A percentile compares a stretch with the other conserved stretches of the same genome.
Conservation (phyloP, 1,284 basidiomycete species). For the Phylloboletellus chloephorus region DNA sequence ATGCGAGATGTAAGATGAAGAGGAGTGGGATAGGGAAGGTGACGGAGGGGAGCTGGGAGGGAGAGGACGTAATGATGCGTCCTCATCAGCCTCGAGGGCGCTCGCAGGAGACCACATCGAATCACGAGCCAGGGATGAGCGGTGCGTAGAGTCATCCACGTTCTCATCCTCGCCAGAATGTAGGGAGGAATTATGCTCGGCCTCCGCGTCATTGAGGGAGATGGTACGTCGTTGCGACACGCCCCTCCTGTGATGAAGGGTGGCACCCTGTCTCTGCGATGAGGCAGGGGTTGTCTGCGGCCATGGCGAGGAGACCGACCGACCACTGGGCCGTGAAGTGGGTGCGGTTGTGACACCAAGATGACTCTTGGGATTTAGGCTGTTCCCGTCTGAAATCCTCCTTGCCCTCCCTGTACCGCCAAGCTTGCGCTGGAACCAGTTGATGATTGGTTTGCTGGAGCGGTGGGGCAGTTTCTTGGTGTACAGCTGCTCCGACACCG, state of each 20-base stretch:
- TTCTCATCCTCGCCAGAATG: constrained; percentile 42
- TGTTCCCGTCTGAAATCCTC: constrained; percentile 35
- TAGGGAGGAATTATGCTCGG: constrained; percentile 29
- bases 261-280: constrained; percentile 26
- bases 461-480: constrained; percentile 55
- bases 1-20: constrained; percentile 74
- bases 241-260: constrained; percentile 26
- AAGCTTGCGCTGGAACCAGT: constrained; percentile 88
- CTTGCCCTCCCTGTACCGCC: constrained; percentile 57
- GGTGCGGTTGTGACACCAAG: constrained; percentile 13
- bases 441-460: constrained; percentile 81
- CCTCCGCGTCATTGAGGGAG: constrained; percentile 54
- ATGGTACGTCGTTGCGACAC: constrained; percentile 50
- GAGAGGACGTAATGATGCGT: constrained; percentile 81
- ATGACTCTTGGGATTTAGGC: constrained; percentile 16
- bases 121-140: constrained; percentile 55
- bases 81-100: constrained; percentile 77
- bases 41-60: constrained; percentile 82
- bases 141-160: constrained; percentile 39
- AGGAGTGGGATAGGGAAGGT: constrained; percentile 74
- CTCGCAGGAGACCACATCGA: constrained; percentile 74
- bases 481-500: constrained; percentile 32
- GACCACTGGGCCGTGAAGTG: constrained; percentile 28
- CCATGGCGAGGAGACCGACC: constrained; percentile 29
- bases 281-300: constrained; percentile 18